These are phyloP conservation scores for Glaciozyma martinii DNA, from an alignment of 768 basidiomycete species.

Conservation along the genomic window DNA sequence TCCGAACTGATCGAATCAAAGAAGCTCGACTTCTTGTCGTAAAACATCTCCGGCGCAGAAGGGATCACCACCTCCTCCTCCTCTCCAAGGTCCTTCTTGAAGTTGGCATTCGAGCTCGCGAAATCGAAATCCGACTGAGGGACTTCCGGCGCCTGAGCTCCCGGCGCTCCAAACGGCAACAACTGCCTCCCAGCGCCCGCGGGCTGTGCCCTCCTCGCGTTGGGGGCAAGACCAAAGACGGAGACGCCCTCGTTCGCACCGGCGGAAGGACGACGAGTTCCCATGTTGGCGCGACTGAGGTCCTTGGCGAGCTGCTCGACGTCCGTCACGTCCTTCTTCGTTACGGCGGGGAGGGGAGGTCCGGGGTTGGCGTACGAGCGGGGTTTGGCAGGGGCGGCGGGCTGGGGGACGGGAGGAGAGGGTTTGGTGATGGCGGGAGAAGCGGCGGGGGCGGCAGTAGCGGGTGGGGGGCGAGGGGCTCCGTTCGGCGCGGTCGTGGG, in stretches of 20 bases:
- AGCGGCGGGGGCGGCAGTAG: neutral
- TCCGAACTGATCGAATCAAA: slow-evolving; percentile 38
- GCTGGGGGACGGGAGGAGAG: neutral
- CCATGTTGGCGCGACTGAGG: slow-evolving; percentile 17
- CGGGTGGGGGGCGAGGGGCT: slow-evolving; percentile 5
- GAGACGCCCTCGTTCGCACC: neutral
- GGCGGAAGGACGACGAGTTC: neutral
- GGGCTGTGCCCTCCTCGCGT: neutral
- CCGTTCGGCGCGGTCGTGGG: slow-evolving; percentile 11
- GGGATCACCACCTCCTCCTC: slow-evolving; percentile 25
- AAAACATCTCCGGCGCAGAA: slow-evolving; percentile 23
- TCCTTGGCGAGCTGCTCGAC: slow-evolving; percentile 30
- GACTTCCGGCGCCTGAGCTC: slow-evolving; percentile 4
- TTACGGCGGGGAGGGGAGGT: neutral
- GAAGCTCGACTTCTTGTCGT: slow-evolving; percentile 36
- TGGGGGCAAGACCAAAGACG: slow-evolving; percentile 12
- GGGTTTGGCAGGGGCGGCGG: slow-evolving; percentile 7
- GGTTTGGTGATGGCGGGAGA: neutral
- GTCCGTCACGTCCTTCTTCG: slow-evolving; percentile 13
- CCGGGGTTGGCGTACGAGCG: neutral
- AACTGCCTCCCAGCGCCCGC: slow-evolving; percentile 5
- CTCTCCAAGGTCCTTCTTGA: slow-evolving; percentile 26
- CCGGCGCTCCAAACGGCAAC: slow-evolving; percentile 7
- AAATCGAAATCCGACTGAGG: slow-evolving; percentile 36
- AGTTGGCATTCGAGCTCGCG: slow-evolving; percentile 34